phyloP scores from a whole-genome alignment of 108 stramenopile species.

The Pseudonitzschia delicatissima region DNA sequence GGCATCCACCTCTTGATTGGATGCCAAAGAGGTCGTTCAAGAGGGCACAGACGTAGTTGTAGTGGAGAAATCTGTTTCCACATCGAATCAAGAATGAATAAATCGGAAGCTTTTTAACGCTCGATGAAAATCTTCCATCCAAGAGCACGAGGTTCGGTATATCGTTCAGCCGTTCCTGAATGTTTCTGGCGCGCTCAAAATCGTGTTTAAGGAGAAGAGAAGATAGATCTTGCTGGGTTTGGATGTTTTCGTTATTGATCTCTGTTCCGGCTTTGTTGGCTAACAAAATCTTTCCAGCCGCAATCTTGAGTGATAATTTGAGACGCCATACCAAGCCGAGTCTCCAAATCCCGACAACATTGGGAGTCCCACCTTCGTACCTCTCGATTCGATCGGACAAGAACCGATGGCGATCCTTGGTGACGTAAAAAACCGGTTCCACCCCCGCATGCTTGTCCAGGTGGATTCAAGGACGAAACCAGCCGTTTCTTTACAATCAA shows the following conservation, averaged over 20 bases:
- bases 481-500: constrained; percentile 84
- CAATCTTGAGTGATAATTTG: constrained; percentile 63
- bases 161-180: constrained; percentile 41
- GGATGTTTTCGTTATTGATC: constrained; percentile 7
- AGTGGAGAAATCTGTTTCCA: constrained; percentile 87
- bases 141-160: constrained; percentile 82
- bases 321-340: constrained; percentile 84
- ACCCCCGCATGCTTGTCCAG: constrained; percentile 70
- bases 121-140: constrained; percentile 27
- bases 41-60: constrained; percentile 95
- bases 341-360: constrained; percentile 88
- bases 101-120: constrained; percentile 57
- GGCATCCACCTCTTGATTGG: constrained; percentile 92
- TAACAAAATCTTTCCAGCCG: constrained; percentile 7
- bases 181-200: constrained; percentile 50
- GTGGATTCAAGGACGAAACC: constrained; percentile 72
- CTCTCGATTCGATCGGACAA: constrained; percentile 92
- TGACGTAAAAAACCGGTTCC: constrained; percentile 98
- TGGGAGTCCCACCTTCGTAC: constrained; percentile 98
- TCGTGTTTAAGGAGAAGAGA: constrained; percentile 53
- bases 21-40: constrained; percentile 98
- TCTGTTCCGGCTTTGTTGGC: neutral
- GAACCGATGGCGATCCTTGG: constrained; percentile 86
- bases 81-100: constrained; percentile 82
- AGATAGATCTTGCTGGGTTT: constrained; percentile 7